Percentiles rank a stretch among this genome's conserved stretches.
Evolutionary conservation across 768 basidiomycete species (phyloP).

Genomic region (Leccinum fibrillosum): DNA sequence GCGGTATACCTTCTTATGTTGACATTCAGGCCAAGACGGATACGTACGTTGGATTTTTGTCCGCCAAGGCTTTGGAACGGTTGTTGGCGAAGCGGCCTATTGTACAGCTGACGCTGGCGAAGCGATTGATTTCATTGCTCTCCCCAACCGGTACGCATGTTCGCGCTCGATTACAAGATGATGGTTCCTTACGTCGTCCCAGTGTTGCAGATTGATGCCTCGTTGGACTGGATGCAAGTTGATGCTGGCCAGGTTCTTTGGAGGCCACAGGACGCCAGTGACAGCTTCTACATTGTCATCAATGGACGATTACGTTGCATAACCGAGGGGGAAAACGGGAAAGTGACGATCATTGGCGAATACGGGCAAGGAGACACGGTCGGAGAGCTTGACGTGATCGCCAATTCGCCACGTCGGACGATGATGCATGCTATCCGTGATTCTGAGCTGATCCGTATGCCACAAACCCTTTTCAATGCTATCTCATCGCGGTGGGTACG

Average conservation of each 20-base stretch:
- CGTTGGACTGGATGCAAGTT: conserved; percentile 98
- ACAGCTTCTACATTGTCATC: conserved; percentile 97
- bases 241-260: conserved; percentile 93
- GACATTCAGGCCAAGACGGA: conserved; percentile 97
- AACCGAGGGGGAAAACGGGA: conserved; percentile 71
- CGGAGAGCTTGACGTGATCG: conserved; percentile 97
- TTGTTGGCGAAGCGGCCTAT: conserved; percentile 93
- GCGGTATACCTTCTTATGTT: conserved; percentile 91
- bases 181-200: conserved; percentile 7
- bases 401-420: conserved; percentile 78
- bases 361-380: conserved; percentile 98
- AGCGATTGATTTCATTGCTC: conserved; percentile 90
- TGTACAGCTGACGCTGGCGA: conserved; percentile 91
- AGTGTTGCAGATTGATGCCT: conserved; percentile 97
- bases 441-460: conserved; percentile 95
- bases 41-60: conserved; percentile 95
- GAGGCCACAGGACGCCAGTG: conserved; percentile 85
- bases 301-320: conserved; percentile 94
- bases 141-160: conserved; percentile 76
- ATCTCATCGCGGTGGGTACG: conserved; percentile 73
- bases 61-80: conserved; percentile 82
- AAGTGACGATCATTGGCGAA: conserved; percentile 81
- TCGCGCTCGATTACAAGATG: neutral
- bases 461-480: conserved; percentile 95
- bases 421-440: conserved; percentile 98